Percentiles rank a stretch among this genome's conserved stretches.
Evolutionary conservation across 1,139 yeast species (phyloP).

Genomic region (Hyphopichia burtonii): DNA sequence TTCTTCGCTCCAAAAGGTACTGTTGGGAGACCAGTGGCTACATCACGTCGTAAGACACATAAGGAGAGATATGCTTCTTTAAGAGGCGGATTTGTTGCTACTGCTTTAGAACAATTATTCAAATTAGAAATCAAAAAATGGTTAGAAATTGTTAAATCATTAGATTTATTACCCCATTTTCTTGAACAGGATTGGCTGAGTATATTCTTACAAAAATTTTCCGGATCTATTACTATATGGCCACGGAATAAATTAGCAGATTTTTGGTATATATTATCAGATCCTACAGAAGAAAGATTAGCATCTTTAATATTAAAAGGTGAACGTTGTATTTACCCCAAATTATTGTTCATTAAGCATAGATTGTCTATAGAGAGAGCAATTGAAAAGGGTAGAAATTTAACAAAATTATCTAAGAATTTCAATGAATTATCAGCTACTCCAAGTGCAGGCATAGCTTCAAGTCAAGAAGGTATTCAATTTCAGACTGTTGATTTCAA

Average conservation of each 20-base stretch:
- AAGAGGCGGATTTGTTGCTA: conserved; percentile 75
- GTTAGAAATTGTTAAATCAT: conserved; percentile 63
- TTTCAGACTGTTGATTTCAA: conserved; percentile 8
- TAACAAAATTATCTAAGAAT: conserved; percentile 15
- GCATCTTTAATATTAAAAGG: conserved; percentile 61
- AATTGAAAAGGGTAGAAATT: conserved; percentile 50
- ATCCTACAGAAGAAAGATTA: conserved; percentile 61
- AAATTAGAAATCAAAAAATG: conserved; percentile 75
- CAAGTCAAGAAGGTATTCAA: conserved; percentile 10
- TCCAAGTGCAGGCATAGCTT: conserved; percentile 4
- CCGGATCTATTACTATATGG: conserved; percentile 77
- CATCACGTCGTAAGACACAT: conserved; percentile 46
- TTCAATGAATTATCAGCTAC: conserved; percentile 4
- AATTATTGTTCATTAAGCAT: conserved; percentile 61
- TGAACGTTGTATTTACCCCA: conserved; percentile 65
- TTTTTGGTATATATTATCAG: conserved; percentile 64
- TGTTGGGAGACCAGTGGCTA: conserved; percentile 74
- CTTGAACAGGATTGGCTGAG: conserved; percentile 81
- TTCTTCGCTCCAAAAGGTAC: conserved; percentile 80
- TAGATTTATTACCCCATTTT: conserved; percentile 67
- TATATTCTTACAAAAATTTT: conserved; percentile 70
- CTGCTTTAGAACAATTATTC: conserved; percentile 69
- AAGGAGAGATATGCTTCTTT: conserved; percentile 43
- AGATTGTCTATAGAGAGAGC: conserved; percentile 64
- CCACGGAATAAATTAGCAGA: conserved; percentile 63